These are phyloP conservation scores for Gracilariopsis chorda DNA, from an alignment of 23 red algal genomes.

Conservation along the genomic window DNA sequence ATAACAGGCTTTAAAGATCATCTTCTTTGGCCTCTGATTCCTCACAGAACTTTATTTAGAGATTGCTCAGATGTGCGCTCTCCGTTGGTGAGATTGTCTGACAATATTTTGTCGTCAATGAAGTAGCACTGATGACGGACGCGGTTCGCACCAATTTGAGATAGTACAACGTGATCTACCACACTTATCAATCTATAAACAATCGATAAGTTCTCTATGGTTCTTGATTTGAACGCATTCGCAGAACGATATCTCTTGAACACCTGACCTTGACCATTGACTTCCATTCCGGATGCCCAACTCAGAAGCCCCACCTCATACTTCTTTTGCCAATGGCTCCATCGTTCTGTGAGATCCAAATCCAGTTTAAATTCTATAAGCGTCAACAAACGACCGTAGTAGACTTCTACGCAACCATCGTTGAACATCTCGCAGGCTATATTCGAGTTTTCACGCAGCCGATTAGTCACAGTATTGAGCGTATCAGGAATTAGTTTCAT, in stretches of 20 bases:
- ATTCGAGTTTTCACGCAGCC: background rate
- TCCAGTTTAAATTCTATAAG: background rate
- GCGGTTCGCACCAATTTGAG: background rate
- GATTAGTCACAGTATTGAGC: background rate
- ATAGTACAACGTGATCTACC: background rate
- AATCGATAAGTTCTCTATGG: background rate
- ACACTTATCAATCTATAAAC: background rate
- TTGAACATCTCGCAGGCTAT: background rate
- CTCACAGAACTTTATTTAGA: background rate
- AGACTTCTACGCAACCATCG: background rate
- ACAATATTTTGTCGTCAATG: background rate
- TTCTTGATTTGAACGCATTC: background rate
- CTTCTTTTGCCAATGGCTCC: background rate
- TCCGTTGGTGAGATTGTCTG: background rate
- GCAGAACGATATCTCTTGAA: background rate
- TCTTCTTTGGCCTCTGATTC: too few relatives aligned
- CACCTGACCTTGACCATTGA: background rate
- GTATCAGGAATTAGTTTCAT: background rate
- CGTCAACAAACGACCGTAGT: background rate
- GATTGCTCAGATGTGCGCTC: background rate
- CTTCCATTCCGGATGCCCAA: background rate
- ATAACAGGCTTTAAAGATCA: too few relatives aligned
- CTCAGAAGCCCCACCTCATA: background rate
- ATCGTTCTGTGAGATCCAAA: background rate
- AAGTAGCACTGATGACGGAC: background rate